phyloP scores from a whole-genome alignment of 106 monocot species.

The Narthecium ossifragum region DNA sequence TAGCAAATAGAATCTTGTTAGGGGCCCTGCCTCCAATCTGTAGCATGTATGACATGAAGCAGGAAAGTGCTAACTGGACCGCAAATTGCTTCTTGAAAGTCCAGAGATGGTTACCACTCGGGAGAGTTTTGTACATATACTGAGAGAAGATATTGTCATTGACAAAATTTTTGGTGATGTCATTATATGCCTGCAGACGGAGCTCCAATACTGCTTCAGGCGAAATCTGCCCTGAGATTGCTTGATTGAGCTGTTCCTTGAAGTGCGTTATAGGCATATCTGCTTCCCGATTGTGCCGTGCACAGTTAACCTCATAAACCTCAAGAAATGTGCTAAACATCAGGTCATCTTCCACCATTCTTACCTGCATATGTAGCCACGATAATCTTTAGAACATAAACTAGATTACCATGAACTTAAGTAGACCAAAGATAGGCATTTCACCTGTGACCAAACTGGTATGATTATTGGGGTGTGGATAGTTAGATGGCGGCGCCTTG shows the following conservation, averaged over 20 bases:
- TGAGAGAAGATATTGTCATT: conserved; percentile 93
- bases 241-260: conserved; percentile 94
- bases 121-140: conserved; percentile 96
- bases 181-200: conserved; percentile 82
- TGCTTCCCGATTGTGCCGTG: conserved; percentile 79
- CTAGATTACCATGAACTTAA: neutral
- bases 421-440: neutral
- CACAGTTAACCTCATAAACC: conserved; percentile 98
- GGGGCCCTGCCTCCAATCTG: conserved; percentile 97
- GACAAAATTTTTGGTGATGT: conserved; percentile 81
- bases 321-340: conserved; percentile 98
- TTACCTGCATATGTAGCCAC: conserved; percentile 49
- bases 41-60: conserved; percentile 94
- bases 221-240: conserved; percentile 80
- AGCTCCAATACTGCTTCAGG: conserved; percentile 79
- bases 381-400: neutral
- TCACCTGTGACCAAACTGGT: conserved; percentile 99
- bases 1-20: conserved; percentile 92
- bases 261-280: conserved; percentile 88
- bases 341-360: conserved; percentile 99
- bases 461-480: conserved; percentile 98
- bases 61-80: conserved; percentile 82
- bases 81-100: conserved; percentile 98
- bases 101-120: conserved; percentile 96
- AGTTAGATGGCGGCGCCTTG: conserved; percentile 71